A percentile compares a stretch with the other conserved stretches of the same genome.
Evolutionary conservation across 73 alveolate species (phyloP).

Genomic region (Paramecium caudatum): DNA sequence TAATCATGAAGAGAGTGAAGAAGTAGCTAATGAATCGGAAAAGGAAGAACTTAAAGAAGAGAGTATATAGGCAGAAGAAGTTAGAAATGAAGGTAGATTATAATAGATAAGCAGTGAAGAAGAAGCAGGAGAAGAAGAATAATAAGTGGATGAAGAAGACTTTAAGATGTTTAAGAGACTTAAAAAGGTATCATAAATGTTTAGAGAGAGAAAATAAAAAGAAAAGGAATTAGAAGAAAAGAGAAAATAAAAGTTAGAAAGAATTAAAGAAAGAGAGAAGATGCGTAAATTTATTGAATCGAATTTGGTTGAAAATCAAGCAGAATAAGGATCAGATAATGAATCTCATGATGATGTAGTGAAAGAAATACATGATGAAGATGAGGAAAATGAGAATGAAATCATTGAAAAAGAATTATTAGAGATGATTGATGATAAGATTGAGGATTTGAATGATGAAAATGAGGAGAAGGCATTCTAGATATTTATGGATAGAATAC

Average conservation of each 20-base stretch:
- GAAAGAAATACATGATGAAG: slow-evolving; percentile 1
- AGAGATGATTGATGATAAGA: slow-evolving; percentile 61
- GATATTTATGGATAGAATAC: slow-evolving; percentile 10
- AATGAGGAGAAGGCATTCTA: slow-evolving; percentile 40
- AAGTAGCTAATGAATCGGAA: neutral
- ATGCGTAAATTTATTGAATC: neutral
- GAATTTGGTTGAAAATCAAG: slow-evolving; percentile 43
- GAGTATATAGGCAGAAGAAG: too few relatives aligned
- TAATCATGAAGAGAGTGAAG: neutral
- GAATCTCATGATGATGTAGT: slow-evolving; percentile 67
- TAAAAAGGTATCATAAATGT: neutral
- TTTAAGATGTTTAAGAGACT: neutral
- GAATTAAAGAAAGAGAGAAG: slow-evolving; percentile 34
- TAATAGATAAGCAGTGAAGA: too few relatives aligned
- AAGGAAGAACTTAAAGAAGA: neutral
- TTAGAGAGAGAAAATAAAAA: slow-evolving; percentile 18
- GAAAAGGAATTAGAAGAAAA: slow-evolving; percentile 45
- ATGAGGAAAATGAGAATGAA: slow-evolving; percentile 17
- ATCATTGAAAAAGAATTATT: neutral
- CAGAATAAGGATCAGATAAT: slow-evolving; percentile 64
- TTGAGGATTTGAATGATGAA: slow-evolving; percentile 30
- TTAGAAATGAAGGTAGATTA: too few relatives aligned
- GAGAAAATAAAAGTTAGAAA: neutral
- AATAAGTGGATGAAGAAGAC: neutral
- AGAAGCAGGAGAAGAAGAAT: neutral